Evolutionary conservation across 148 eudicot species (phyloP).

Genomic region (Rhododendron henanense): DNA sequence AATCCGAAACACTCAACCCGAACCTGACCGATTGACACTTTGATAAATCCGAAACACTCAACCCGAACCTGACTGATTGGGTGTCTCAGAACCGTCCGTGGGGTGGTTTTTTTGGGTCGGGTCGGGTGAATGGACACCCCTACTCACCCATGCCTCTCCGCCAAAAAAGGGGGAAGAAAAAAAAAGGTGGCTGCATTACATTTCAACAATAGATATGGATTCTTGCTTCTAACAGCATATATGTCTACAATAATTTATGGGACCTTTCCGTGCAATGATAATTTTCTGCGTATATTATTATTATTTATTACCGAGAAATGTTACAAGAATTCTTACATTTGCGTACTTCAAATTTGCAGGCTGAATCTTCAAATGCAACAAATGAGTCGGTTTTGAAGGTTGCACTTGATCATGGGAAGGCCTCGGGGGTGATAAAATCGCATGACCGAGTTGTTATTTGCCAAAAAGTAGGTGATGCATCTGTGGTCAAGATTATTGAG

Average conservation of each 20-base stretch:
- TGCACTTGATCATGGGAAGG: slow-evolving; percentile 84
- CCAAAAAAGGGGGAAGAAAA: background rate
- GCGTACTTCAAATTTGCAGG: slow-evolving; percentile 30
- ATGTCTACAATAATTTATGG: background rate
- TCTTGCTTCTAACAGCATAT: background rate
- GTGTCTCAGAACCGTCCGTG: too few species aligned
- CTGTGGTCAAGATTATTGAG: slow-evolving; percentile 92
- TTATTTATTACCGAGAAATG: background rate
- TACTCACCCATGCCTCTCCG: background rate
- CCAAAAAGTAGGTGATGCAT: slow-evolving; percentile 84
- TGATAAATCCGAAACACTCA: too few species aligned
- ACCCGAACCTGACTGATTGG: too few species aligned
- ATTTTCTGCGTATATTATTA: background rate
- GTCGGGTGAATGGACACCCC: too few species aligned
- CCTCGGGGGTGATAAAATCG: slow-evolving; percentile 69
- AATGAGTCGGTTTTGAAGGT: slow-evolving; percentile 82
- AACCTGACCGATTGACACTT: too few species aligned
- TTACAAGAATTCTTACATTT: background rate
- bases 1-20: too few species aligned
- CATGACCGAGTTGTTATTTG: slow-evolving; percentile 85
- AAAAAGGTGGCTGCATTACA: background rate
- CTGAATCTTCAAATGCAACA: slow-evolving; percentile 68
- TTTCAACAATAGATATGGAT: background rate
- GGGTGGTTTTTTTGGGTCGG: too few species aligned
- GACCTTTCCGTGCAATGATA: background rate